phyloP scores from a whole-genome alignment of 176 grass and related monocot genomes.

The Guadua angustifolia region DNA sequence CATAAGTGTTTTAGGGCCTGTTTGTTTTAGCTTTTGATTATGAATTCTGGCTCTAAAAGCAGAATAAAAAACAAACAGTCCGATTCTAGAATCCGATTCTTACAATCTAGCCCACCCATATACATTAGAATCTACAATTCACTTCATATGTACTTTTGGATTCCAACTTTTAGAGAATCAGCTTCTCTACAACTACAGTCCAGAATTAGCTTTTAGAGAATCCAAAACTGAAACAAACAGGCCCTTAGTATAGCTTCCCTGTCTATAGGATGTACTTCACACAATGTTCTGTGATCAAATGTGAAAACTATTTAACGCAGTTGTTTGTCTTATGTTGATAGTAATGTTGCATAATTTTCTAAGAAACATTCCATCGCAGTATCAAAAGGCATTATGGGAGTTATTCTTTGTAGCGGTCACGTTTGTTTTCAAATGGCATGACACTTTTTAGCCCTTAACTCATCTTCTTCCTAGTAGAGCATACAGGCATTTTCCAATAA shows the following conservation, averaged over 20 bases:
- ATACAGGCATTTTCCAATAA: background rate
- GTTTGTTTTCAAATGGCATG: background rate
- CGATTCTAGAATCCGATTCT: too few species aligned
- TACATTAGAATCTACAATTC: too few species aligned
- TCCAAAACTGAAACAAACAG: too few species aligned
- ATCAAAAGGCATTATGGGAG: background rate
- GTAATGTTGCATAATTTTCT: background rate
- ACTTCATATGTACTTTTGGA: too few species aligned
- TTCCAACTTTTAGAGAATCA: too few species aligned
- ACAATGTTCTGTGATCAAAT: background rate
- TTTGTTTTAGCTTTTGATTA: too few species aligned
- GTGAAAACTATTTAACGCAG: background rate
- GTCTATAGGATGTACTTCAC: background rate
- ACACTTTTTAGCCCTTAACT: background rate
- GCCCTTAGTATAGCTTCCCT: background rate
- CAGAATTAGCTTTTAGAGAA: too few species aligned
- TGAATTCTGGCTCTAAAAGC: too few species aligned
- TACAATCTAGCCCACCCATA: too few species aligned
- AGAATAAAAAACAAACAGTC: too few species aligned
- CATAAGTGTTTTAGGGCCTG: background rate
- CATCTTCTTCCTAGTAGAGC: background rate
- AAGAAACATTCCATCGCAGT: background rate
- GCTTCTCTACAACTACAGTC: too few species aligned
- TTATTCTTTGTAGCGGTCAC: background rate
- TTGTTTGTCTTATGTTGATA: background rate